A percentile compares a stretch with the other conserved stretches of the same genome.
These are phyloP conservation scores for Scedosporium minutisporum DNA, from an alignment of 2,329 filamentous ascomycete species.

Conservation along the genomic window DNA sequence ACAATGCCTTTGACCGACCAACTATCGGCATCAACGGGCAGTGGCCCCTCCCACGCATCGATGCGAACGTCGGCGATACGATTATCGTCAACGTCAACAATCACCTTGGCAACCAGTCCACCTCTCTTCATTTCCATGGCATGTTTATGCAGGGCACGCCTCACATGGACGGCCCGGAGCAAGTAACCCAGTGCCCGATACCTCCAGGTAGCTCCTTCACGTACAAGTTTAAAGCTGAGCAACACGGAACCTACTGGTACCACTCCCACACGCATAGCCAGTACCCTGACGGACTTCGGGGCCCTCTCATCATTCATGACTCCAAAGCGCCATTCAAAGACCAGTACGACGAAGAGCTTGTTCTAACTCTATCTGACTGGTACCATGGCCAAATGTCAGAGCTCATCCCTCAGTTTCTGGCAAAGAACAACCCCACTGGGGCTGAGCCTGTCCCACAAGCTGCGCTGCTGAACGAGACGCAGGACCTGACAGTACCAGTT, in stretches of 20 bases:
- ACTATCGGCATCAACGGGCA: slow-evolving; percentile 67
- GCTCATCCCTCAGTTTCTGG: slow-evolving; percentile 37
- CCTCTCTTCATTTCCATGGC: slow-evolving; percentile 62
- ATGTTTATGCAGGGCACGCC: slow-evolving; percentile 57
- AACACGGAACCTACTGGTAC: slow-evolving; percentile 55
- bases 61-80: slow-evolving; percentile 52
- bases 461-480: slow-evolving; percentile 42
- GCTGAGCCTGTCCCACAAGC: slow-evolving; percentile 44
- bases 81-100: slow-evolving; percentile 51
- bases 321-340: slow-evolving; percentile 35
- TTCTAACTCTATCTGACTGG: slow-evolving; percentile 50
- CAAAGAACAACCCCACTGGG: slow-evolving; percentile 36
- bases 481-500: slow-evolving; percentile 31
- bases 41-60: slow-evolving; percentile 63
- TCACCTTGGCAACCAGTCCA: slow-evolving; percentile 50
- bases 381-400: slow-evolving; percentile 46
- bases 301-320: slow-evolving; percentile 46
- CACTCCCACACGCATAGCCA: slow-evolving; percentile 42
- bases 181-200: slow-evolving; percentile 60
- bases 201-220: slow-evolving; percentile 29
- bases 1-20: slow-evolving; percentile 53
- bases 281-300: slow-evolving; percentile 50
- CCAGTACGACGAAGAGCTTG: slow-evolving; percentile 42
- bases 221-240: slow-evolving; percentile 48
- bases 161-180: slow-evolving; percentile 61